Evolutionary conservation across 2,329 filamentous ascomycete species (phyloP).

Genomic region (Anthostomella pinea): DNA sequence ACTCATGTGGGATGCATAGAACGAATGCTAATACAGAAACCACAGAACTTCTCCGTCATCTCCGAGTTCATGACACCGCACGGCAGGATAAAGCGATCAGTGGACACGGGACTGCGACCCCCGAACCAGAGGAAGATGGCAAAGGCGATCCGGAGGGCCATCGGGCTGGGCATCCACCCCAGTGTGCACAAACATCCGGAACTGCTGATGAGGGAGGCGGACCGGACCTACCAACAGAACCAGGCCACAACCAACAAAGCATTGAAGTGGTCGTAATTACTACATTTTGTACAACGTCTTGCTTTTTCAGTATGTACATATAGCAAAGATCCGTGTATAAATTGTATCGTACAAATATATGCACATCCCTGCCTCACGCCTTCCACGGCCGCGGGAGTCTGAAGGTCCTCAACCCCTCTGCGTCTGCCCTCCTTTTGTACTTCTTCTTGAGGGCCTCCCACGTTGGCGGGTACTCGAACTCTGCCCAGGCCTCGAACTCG

Average conservation of each 20-base stretch:
- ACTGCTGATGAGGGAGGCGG: conserved; percentile 50
- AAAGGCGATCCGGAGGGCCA: conserved; percentile 84
- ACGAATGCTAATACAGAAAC: no score
- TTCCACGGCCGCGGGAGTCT: conserved; percentile 47
- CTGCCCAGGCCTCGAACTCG: conserved; percentile 72
- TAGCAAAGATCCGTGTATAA: conserved; percentile 20
- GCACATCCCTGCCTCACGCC: no score
- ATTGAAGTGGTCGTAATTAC: conserved; percentile 5
- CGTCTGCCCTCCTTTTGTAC: conserved; percentile 41
- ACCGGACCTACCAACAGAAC: conserved; percentile 16
- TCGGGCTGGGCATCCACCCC: conserved; percentile 89
- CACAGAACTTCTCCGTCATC: conserved; percentile 92
- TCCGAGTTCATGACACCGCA: conserved; percentile 82
- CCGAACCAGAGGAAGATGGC: conserved; percentile 92
- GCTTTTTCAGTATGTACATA: conserved; percentile 31
- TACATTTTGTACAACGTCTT: conserved; percentile 24
- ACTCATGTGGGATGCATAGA: no score
- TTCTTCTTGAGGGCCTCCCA: conserved; percentile 66
- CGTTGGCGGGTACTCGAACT: conserved; percentile 60
- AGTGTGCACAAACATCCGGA: conserved; percentile 88
- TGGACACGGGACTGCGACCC: conserved; percentile 73
- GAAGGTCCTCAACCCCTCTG: conserved; percentile 46
- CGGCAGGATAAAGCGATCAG: conserved; percentile 79
- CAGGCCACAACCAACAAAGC: conserved; percentile 11
- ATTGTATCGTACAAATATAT: conserved; percentile 34